phyloP scores from a whole-genome alignment of 148 eudicot species.

The Camellia japonica region DNA sequence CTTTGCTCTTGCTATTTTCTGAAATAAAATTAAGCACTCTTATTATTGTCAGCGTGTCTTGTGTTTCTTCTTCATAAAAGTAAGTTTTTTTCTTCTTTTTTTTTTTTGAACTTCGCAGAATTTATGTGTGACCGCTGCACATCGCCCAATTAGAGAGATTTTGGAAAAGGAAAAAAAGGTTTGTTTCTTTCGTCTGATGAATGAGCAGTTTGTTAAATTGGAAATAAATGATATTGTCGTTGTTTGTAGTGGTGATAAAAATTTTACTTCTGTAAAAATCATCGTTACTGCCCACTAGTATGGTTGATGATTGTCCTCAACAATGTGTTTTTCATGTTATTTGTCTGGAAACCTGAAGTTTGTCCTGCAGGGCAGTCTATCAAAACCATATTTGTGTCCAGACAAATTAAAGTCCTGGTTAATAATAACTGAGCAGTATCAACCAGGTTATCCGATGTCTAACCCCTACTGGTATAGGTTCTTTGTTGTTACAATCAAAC shows the following conservation, averaged over 20 bases:
- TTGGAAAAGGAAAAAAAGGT: conserved; percentile 88
- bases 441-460: not conserved
- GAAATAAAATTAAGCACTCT: no score
- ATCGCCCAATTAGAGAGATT: conserved; percentile 86
- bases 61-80: conserved; percentile 12
- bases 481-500: not conserved
- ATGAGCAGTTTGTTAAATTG: not conserved
- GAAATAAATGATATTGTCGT: not conserved
- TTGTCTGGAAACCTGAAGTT: not conserved
- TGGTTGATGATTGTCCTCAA: not conserved
- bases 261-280: not conserved
- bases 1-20: conserved; percentile 4
- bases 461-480: not conserved
- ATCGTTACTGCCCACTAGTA: not conserved
- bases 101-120: conserved; percentile 44
- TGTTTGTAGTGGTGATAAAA: not conserved
- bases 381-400: not conserved
- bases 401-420: not conserved
- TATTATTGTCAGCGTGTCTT: not conserved
- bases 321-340: not conserved
- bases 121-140: conserved; percentile 90
- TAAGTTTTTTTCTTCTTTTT: not conserved
- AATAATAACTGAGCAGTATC: not conserved
- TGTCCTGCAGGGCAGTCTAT: not conserved
- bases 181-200: conserved; percentile 1